A percentile compares a stretch with the other conserved stretches of the same genome.
These are phyloP conservation scores for Xylaria sp. DNA, from an alignment of 2,329 filamentous ascomycete species.

Conservation along the genomic window DNA sequence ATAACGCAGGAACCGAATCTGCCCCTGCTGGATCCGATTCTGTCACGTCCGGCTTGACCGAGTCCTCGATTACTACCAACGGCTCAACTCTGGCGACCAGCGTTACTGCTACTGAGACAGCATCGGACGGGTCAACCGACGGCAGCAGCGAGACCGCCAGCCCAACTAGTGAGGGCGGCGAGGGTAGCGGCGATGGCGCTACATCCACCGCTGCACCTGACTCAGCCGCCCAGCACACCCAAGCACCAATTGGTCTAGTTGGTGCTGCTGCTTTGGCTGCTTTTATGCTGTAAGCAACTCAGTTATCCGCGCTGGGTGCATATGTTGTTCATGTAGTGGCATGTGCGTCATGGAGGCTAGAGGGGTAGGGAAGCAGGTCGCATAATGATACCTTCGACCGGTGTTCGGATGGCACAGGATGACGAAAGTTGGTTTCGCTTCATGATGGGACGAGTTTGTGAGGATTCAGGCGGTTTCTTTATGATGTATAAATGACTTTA, in stretches of 20 bases:
- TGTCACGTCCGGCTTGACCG: constrained; percentile 22
- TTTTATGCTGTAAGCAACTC: constrained; percentile 31
- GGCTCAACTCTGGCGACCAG: constrained; percentile 27
- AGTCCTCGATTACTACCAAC: constrained; percentile 24
- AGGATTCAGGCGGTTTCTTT: constrained; percentile 30
- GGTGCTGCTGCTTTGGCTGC: constrained; percentile 36
- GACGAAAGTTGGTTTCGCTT: constrained; percentile 24
- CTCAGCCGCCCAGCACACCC: constrained; percentile 30
- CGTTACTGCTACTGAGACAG: constrained; percentile 25
- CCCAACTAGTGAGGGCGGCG: no score
- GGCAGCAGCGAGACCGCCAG: constrained; percentile 6
- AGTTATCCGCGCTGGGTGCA: background rate
- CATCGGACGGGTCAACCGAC: constrained; percentile 15
- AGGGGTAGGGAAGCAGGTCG: constrained; percentile 22
- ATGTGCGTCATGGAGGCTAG: constrained; percentile 15
- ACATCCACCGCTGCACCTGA: constrained; percentile 14
- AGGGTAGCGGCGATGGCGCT: background rate
- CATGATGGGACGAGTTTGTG: constrained; percentile 27
- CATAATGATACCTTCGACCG: constrained; percentile 31
- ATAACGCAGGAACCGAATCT: constrained; percentile 18
- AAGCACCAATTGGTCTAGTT: constrained; percentile 34
- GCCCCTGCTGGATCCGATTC: constrained; percentile 25
- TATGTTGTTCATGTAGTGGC: no score
- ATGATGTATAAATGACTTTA: constrained; percentile 38
- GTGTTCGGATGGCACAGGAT: constrained; percentile 26